Percentiles rank a stretch among this genome's conserved stretches.
Evolutionary conservation across 768 basidiomycete species (phyloP).

Genomic region (Trametes gibbosa): DNA sequence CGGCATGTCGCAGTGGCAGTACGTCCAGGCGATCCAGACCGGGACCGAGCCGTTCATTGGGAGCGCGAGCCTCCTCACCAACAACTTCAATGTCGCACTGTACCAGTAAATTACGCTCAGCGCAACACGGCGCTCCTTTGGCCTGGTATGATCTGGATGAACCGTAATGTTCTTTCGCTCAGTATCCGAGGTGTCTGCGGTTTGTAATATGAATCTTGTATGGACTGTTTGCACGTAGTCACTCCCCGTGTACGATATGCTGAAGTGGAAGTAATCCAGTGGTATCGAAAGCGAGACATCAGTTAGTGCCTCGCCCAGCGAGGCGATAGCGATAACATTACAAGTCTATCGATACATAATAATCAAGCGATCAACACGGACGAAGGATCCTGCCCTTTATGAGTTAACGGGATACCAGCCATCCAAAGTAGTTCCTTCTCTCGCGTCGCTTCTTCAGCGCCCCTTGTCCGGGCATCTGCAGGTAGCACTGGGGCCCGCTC

Average conservation of each 20-base stretch:
- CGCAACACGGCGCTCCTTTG: no score
- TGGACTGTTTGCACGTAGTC: no score
- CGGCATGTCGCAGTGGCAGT: constrained; percentile 50
- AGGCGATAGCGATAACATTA: neutral
- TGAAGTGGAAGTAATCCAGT: no score
- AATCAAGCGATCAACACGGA: neutral
- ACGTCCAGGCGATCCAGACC: constrained; percentile 51
- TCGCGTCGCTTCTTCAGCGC: neutral
- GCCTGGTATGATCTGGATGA: no score
- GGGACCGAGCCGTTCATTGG: constrained; percentile 59
- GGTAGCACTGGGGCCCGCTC: constrained; percentile 2
- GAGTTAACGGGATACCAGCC: neutral
- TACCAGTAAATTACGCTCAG: constrained; percentile 7
- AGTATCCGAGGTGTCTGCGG: no score
- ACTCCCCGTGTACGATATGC: neutral
- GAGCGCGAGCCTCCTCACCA: constrained; percentile 43
- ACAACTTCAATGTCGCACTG: constrained; percentile 40
- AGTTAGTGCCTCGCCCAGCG: neutral
- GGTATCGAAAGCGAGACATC: neutral
- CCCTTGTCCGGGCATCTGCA: neutral
- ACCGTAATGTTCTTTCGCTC: no score
- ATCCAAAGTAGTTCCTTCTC: neutral
- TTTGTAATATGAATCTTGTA: no score
- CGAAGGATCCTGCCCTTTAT: neutral
- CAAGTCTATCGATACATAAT: neutral